These are phyloP conservation scores for Ceratocystis papillata DNA, from an alignment of 2,329 filamentous ascomycete genomes.

Conservation along the genomic window DNA sequence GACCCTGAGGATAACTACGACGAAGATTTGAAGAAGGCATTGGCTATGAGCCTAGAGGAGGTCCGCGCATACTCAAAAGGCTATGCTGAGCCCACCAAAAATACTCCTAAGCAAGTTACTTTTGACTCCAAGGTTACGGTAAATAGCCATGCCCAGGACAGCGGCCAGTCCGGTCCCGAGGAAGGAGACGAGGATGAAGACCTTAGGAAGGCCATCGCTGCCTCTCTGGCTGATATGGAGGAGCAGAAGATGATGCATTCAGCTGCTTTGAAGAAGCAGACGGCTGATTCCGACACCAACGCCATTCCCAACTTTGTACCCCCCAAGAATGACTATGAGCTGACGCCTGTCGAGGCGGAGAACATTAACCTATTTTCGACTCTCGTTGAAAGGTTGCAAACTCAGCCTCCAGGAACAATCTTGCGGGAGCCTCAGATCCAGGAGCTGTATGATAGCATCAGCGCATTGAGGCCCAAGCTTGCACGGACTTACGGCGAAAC, in stretches of 20 bases:
- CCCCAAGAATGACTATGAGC: conserved; percentile 86
- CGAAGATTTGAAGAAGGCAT: conserved; percentile 81
- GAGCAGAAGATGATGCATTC: conserved; percentile 91
- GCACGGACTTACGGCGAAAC: conserved; percentile 95
- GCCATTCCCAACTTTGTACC: conserved; percentile 45
- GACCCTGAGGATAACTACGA: conserved; percentile 70
- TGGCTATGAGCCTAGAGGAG: conserved; percentile 96
- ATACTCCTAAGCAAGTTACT: conserved; percentile 28
- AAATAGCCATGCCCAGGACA: conserved; percentile 31
- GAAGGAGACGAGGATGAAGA: conserved; percentile 86
- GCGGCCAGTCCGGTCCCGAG: conserved; percentile 29
- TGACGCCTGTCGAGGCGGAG: conserved; percentile 86
- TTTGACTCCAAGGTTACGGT: conserved; percentile 25
- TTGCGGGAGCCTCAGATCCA: conserved; percentile 96
- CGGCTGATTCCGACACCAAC: conserved; percentile 37
- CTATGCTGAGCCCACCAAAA: conserved; percentile 52
- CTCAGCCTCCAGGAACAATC: conserved; percentile 90
- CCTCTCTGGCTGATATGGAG: conserved; percentile 92
- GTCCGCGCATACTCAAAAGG: conserved; percentile 64
- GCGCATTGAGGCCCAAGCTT: conserved; percentile 81
- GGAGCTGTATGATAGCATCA: conserved; percentile 94
- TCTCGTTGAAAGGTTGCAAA: conserved; percentile 84
- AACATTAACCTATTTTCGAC: conserved; percentile 96
- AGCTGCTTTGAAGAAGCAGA: conserved; percentile 67
- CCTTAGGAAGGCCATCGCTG: conserved; percentile 86